phyloP scores from a whole-genome alignment of 75 land plant genomes.

The Pinus taeda region DNA sequence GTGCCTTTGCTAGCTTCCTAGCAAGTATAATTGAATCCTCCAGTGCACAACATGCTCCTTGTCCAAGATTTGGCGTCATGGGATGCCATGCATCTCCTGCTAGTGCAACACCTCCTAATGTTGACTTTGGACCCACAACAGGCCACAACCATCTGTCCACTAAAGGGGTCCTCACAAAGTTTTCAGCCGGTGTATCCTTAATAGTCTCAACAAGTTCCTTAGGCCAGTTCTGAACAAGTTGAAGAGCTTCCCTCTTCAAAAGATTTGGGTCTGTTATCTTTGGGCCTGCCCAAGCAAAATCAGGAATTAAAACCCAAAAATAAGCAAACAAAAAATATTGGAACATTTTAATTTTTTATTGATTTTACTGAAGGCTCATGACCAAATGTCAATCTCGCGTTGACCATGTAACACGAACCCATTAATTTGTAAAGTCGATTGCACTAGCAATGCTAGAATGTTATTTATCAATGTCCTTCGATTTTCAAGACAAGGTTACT shows the following conservation, averaged over 20 bases:
- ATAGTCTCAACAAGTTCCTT: constrained; percentile 38
- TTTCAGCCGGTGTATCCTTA: constrained; percentile 56
- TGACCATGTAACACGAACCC: not conserved
- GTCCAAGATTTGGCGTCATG: constrained; percentile 92
- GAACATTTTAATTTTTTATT: not conserved
- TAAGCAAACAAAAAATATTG: not conserved
- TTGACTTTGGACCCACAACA: constrained; percentile 38
- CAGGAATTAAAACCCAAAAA: not conserved
- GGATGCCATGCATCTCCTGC: constrained; percentile 98
- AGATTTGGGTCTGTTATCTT: constrained; percentile 42
- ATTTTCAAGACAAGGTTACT: not conserved
- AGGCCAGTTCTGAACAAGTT: constrained; percentile 50
- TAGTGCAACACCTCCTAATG: constrained; percentile 49
- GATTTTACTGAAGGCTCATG: no score
- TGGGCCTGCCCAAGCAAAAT: constrained; percentile 34
- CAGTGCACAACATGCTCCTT: constrained; percentile 85
- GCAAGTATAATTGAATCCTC: constrained; percentile 81
- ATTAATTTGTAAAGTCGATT: not conserved
- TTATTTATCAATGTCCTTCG: not conserved
- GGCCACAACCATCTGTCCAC: constrained; percentile 84
- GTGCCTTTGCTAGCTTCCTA: constrained; percentile 46
- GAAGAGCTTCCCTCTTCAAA: constrained; percentile 54
- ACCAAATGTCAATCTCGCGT: no score
- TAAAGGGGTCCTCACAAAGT: constrained; percentile 41
- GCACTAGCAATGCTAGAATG: not conserved